Evolutionary conservation across 495 filamentous ascomycete species (phyloP), one percentile per base, ranked within the genome.

Genomic region (Penicillium diatomitis): DNA sequence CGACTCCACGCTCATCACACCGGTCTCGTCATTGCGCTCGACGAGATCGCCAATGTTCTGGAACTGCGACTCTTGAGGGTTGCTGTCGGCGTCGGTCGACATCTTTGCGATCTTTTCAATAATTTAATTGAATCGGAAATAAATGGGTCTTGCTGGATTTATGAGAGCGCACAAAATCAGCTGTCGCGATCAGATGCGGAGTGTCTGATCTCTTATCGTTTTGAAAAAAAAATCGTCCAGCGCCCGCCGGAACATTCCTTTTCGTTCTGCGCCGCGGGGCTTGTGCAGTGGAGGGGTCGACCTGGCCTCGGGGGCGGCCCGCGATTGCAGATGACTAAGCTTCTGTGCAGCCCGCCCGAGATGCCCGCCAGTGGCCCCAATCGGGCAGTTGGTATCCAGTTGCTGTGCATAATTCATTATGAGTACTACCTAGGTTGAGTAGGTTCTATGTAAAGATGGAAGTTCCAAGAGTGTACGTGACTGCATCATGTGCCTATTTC

Each of bases 1-100:
- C 55, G 78, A 83, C 55, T 90, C 78, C 9, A 79, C 59, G 41
- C 65, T 53, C 54, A 77, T 73, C 5, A 74, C 60, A 48, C 70
- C 69, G 8, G 64, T 68, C 4, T 76, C 70, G 11, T 75, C 71
- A 55, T 73, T 53, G 35, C 56, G 57, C 49, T 73, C 71, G 6
- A 71, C 70, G 28, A 73, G 54, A 36, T 75, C 68, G 3, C 68
- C 63, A 27, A 65, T 63, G 49, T 70, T 71, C 51, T 71, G 63
- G 56, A 74, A 72, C 46, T 71, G 67, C 38, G 63, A 64, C 49
- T 68, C 62, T 2, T 44, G 50, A 41, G 52, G 54, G 41, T 52
- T 51, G 12, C 52, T 54, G 34, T 65, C 54, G 32, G 52, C 54
- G 44, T 66, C 60, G 43, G 46, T 41, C 3, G 67, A 68, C 70